Conservation (phyloP, 2,329 filamentous ascomycete species). For the Ascochyta rabiei region DNA sequence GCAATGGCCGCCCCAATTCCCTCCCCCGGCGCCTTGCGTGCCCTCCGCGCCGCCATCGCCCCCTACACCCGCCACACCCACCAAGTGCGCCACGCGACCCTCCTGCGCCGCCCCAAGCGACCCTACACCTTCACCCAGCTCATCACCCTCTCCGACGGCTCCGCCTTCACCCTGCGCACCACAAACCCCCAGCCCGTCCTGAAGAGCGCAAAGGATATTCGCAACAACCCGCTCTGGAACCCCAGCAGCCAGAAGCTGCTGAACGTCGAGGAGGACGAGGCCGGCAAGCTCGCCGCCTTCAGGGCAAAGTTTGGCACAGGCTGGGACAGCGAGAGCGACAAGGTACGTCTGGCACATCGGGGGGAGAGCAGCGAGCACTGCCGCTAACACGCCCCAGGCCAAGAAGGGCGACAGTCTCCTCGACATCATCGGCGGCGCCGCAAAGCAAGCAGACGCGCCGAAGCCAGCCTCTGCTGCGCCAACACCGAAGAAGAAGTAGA, state of each 20-base stretch:
- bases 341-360: neutral
- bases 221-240: constrained; percentile 92
- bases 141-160: constrained; percentile 88
- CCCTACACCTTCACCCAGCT: constrained; percentile 99
- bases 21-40: constrained; percentile 40
- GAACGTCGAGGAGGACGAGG: constrained; percentile 94
- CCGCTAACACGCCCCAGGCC: constrained; percentile 11
- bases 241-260: constrained; percentile 78
- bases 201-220: constrained; percentile 76
- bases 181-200: constrained; percentile 72
- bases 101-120: constrained; percentile 84
- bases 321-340: constrained; percentile 67
- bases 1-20: constrained; percentile 43
- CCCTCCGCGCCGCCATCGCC: constrained; percentile 35
- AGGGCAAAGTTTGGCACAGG: constrained; percentile 80
- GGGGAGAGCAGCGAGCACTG: neutral
- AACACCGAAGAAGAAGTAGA: constrained; percentile 18
- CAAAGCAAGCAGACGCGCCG: constrained; percentile 20
- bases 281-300: constrained; percentile 86
- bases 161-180: constrained; percentile 79
- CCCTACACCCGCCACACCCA: constrained; percentile 25
- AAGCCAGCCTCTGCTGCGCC: constrained; percentile 23
- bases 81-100: constrained; percentile 80
- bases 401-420: constrained; percentile 36
- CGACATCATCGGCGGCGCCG: constrained; percentile 42